These are phyloP conservation scores for Nemania abortiva DNA, from an alignment of 2,329 filamentous ascomycete genomes.

Conservation along the genomic window DNA sequence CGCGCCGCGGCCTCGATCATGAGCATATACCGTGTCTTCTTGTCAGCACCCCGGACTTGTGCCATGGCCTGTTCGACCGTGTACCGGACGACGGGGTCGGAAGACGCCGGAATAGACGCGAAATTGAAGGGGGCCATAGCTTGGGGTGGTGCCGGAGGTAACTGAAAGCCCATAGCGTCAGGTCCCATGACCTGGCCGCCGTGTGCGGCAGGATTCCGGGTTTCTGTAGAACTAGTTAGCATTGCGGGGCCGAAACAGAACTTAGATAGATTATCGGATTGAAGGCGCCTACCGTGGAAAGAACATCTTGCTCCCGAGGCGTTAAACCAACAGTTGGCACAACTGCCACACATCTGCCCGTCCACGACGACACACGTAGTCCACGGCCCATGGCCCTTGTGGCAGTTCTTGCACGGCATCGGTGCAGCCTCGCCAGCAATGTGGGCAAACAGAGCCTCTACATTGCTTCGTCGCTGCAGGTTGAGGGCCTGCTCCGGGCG, in stretches of 20 bases:
- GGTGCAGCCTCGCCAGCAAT: constrained; percentile 64
- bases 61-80: constrained; percentile 61
- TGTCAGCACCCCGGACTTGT: constrained; percentile 59
- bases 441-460: constrained; percentile 69
- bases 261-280: not conserved
- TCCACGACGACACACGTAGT: constrained; percentile 69
- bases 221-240: constrained; percentile 53
- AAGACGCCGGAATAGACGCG: constrained; percentile 50
- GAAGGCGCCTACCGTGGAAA: constrained; percentile 64
- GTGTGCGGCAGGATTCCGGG: constrained; percentile 58
- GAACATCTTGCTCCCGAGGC: constrained; percentile 70
- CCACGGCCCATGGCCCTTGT: constrained; percentile 71
- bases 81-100: constrained; percentile 57
- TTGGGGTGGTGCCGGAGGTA: constrained; percentile 48
- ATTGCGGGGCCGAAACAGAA: not conserved
- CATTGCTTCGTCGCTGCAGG: constrained; percentile 68
- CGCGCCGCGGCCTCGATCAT: constrained; percentile 66
- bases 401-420: constrained; percentile 69
- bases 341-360: constrained; percentile 71
- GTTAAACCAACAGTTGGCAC: constrained; percentile 74
- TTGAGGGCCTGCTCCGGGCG: constrained; percentile 67
- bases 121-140: constrained; percentile 51
- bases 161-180: constrained; percentile 48
- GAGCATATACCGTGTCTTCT: constrained; percentile 60
- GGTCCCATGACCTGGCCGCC: constrained; percentile 48